Evolutionary conservation across 345 rosid genomes (phyloP).

Genomic region (Angophora floribunda): DNA sequence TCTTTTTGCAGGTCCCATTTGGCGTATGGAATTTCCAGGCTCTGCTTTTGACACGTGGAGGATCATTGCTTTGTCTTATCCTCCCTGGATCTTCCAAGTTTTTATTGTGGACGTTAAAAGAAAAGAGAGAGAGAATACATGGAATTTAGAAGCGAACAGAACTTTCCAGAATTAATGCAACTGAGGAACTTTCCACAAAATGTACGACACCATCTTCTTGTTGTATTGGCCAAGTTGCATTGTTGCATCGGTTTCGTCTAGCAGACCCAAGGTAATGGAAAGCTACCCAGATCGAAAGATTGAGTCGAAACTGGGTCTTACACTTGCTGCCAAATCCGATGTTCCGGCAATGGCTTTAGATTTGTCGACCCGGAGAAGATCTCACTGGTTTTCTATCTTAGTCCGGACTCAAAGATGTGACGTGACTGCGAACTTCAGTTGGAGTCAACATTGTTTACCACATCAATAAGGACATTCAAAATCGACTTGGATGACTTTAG

Average conservation of each 20-base stretch:
- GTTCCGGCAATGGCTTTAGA: not conserved
- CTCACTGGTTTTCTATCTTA: not conserved
- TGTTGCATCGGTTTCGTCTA: not conserved
- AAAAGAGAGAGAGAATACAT: not conserved
- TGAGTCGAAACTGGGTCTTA: not conserved
- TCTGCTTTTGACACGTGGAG: conserved; percentile 42
- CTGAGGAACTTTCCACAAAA: not conserved
- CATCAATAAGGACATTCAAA: not conserved
- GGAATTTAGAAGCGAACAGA: not conserved
- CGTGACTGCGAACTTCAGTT: not conserved
- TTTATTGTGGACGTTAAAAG: not conserved
- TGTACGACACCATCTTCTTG: not conserved
- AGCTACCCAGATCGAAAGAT: not conserved
- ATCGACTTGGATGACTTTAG: not conserved
- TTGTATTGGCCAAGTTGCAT: not conserved
- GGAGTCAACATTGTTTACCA: not conserved
- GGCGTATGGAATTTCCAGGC: conserved; percentile 11
- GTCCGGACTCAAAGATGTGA: not conserved
- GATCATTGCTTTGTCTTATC: conserved; percentile 10
- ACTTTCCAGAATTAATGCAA: not conserved
- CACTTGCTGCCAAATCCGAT: not conserved
- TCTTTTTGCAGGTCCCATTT: not conserved
- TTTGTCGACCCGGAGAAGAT: not conserved
- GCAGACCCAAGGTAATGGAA: not conserved
- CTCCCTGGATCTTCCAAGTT: not conserved